A percentile compares a stretch with the other conserved stretches of the same genome.
Conservation (phyloP, 345 rosid species). For the Linum usitatissimum region DNA sequence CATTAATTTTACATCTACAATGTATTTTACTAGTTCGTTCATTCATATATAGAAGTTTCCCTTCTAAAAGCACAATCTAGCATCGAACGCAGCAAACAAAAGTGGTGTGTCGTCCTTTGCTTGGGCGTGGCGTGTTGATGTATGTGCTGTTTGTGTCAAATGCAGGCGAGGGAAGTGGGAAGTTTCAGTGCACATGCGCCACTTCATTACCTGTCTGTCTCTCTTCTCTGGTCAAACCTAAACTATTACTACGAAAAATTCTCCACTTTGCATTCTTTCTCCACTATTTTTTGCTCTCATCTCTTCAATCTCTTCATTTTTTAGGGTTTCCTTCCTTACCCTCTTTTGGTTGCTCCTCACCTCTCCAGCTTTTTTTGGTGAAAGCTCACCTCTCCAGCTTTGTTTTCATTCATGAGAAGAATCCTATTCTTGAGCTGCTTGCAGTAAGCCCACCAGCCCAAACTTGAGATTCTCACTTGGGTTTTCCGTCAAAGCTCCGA, state of each 20-base stretch:
- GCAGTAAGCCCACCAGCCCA: background rate
- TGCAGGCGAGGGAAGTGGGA: no score
- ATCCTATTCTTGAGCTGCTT: background rate
- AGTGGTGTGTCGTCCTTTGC: no score
- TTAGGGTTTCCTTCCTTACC: background rate
- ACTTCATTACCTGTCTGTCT: background rate
- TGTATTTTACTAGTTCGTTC: no score
- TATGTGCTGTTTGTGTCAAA: no score
- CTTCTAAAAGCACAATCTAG: no score
- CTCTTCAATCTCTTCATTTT: background rate
- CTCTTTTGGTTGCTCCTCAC: background rate
- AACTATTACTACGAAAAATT: background rate
- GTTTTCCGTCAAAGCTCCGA: background rate
- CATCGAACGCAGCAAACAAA: no score
- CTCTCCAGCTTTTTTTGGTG: background rate
- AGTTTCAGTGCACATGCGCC: no score
- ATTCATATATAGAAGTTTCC: no score
- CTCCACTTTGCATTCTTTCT: background rate
- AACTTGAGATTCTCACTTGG: background rate
- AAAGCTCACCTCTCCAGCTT: background rate
- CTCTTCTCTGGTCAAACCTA: background rate
- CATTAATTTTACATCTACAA: no score
- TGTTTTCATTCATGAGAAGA: background rate
- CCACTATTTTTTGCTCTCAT: background rate
- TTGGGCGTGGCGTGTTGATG: no score